Percentiles rank a stretch among this genome's conserved stretches.
Conservation (phyloP, 225 moss, liverwort and hornwort genomes). For the Antitrichia curtipendula region DNA sequence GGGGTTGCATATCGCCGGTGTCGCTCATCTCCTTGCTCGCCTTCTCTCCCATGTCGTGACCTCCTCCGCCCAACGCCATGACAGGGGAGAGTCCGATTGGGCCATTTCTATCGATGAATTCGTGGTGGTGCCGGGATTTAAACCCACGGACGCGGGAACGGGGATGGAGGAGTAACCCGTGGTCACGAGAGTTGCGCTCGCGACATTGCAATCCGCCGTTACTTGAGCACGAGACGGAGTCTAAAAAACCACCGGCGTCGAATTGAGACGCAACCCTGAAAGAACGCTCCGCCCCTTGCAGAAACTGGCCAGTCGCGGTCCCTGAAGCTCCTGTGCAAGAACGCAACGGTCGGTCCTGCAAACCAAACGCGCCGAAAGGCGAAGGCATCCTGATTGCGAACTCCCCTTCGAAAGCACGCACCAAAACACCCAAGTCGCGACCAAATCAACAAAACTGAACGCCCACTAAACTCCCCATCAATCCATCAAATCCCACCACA, state of each 20-base stretch:
- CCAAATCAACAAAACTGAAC: neutral
- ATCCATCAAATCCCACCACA: neutral
- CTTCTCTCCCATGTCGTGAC: neutral
- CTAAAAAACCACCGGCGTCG: neutral
- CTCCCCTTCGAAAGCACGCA: neutral
- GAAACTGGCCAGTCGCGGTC: neutral
- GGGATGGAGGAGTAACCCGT: neutral
- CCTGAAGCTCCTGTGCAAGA: neutral
- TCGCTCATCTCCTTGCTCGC: neutral
- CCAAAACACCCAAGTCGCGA: neutral
- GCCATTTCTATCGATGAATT: neutral
- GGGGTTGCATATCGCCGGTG: constrained; percentile 20
- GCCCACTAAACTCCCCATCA: neutral
- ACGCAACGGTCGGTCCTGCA: constrained; percentile 4
- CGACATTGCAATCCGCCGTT: constrained; percentile 5
- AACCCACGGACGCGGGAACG: neutral
- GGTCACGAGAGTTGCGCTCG: neutral
- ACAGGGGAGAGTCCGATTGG: neutral
- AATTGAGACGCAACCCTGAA: constrained; percentile 5
- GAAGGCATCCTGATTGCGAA: constrained; percentile 3
- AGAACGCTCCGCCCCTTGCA: neutral
- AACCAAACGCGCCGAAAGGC: constrained; percentile 6
- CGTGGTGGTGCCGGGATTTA: neutral
- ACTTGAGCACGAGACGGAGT: neutral
- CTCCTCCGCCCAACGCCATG: constrained; percentile 5